Evolutionary conservation across 2,329 filamentous ascomycete species (phyloP), one percentile per base, ranked within the genome.

Genomic region (Cladophialophora carrionii): DNA sequence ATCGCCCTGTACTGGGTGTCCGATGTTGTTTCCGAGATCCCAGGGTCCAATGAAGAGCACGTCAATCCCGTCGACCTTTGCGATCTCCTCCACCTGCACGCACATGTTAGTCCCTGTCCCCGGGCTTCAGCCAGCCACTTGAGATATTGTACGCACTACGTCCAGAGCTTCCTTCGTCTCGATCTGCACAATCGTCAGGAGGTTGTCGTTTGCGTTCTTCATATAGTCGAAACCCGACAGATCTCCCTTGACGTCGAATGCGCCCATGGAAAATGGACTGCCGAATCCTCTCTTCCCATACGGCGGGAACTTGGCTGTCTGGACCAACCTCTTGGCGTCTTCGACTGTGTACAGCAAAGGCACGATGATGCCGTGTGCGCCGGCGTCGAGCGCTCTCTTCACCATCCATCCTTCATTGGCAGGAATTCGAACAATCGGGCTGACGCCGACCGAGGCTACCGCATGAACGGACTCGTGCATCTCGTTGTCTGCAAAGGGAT

Each of bases 341-440:
- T 84, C 82, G 10, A 80, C 79, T 0, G 79, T 83, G 67, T 83
- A 79, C 37, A 85, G 77, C 4, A 85, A 73, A 3, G 83, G 84
- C 4, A 85, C 83, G 31, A 86, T 76, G 41, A 87, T 80, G 34
- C 84, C 85, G 72, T 87, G 85, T 7, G 85, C 85, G 43, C 85
- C 85, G 52, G 83, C 76, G 70, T 87, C 85, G 43, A 88, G 78
- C 10, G 85, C 85, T 57, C 85, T 77, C 73, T 87, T 87, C 64
- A 87, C 83, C 84, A 86, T 85, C 84, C 84, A 87, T 55, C 81
- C 78, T 75, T 87, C 83, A 62, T 85, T 85, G 29, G 83, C 83
- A 14, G 83, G 79, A 49, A 87, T 82, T 58, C 77, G 74, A 22
- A 82, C 78, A 60, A 82, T 76, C 1, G 78, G 78, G 65, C 78